phyloP scores from a whole-genome alignment of 768 basidiomycete genomes.

The Pleurotus djamor region DNA sequence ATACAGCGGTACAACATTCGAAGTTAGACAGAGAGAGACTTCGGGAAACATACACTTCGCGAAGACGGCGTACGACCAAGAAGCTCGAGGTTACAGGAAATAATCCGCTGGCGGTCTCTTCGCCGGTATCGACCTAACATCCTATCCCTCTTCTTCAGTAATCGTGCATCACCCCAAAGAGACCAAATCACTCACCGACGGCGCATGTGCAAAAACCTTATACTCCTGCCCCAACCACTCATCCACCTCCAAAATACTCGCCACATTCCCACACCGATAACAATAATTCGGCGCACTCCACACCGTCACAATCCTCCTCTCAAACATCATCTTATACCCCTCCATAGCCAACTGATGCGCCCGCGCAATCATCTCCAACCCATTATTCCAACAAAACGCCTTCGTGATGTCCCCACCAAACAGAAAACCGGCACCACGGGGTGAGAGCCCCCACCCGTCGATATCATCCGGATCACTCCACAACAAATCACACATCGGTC shows the following conservation, averaged over 20 bases:
- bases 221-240: slow-evolving; percentile 93
- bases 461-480: slow-evolving; percentile 99
- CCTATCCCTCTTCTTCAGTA: slow-evolving; percentile 36
- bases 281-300: slow-evolving; percentile 99
- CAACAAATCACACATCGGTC: slow-evolving; percentile 97
- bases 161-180: slow-evolving; percentile 1
- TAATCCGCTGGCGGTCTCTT: slow-evolving; percentile 89
- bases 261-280: slow-evolving; percentile 95
- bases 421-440: slow-evolving; percentile 95
- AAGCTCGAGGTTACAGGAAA: too few relatives aligned
- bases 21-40: too few relatives aligned
- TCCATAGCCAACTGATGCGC: slow-evolving; percentile 99
- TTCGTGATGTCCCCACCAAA: slow-evolving; percentile 94
- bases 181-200: slow-evolving; percentile 54
- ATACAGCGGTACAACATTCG: too few relatives aligned
- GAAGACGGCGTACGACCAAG: too few relatives aligned
- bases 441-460: slow-evolving; percentile 92
- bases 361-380: slow-evolving; percentile 91
- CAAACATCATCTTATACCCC: slow-evolving; percentile 97
- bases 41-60: too few relatives aligned
- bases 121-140: slow-evolving; percentile 77
- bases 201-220: slow-evolving; percentile 92
- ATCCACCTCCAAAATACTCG: slow-evolving; percentile 92
- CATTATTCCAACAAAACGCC: slow-evolving; percentile 86
- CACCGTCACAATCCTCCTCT: slow-evolving; percentile 91